These are phyloP conservation scores for Hypsizygus ulmarius DNA, from an alignment of 1,284 basidiomycete species.

Conservation along the genomic window DNA sequence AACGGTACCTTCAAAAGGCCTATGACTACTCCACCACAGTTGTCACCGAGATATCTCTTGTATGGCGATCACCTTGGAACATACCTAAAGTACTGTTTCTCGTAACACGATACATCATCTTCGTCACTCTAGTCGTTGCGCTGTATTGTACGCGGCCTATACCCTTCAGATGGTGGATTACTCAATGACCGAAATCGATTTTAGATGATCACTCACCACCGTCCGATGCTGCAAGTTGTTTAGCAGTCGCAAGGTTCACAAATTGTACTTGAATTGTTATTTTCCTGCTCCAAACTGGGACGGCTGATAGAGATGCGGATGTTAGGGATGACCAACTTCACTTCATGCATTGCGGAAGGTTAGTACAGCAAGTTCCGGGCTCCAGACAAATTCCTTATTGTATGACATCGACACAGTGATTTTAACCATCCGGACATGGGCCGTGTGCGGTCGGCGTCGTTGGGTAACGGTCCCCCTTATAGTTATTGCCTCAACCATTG, in stretches of 20 bases:
- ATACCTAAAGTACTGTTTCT: conserved; percentile 11
- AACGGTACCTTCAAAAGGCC: not conserved
- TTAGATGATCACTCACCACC: not conserved
- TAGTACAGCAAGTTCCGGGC: not conserved
- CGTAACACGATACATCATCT: conserved; percentile 12
- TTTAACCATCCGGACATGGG: conserved; percentile 13
- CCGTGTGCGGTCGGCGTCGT: not conserved
- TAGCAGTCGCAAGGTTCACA: not conserved
- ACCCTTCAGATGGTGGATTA: not conserved
- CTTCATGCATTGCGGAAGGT: conserved; percentile 7
- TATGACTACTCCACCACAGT: conserved; percentile 6
- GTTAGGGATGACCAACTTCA: conserved; percentile 1
- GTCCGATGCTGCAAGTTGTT: not conserved
- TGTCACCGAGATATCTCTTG: conserved; percentile 1
- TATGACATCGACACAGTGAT: conserved; percentile 1
- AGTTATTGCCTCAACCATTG: no score
- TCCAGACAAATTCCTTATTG: not conserved
- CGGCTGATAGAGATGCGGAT: no score
- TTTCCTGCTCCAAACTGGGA: not conserved
- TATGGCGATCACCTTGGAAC: conserved; percentile 11
- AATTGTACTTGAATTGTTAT: not conserved
- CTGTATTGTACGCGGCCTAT: conserved; percentile 2
- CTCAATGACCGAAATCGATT: not conserved
- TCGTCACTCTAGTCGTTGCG: not conserved
- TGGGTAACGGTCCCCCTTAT: no score